phyloP scores from a whole-genome alignment of 2,329 filamentous ascomycete species.

The Clarireedia homoeocarpa region DNA sequence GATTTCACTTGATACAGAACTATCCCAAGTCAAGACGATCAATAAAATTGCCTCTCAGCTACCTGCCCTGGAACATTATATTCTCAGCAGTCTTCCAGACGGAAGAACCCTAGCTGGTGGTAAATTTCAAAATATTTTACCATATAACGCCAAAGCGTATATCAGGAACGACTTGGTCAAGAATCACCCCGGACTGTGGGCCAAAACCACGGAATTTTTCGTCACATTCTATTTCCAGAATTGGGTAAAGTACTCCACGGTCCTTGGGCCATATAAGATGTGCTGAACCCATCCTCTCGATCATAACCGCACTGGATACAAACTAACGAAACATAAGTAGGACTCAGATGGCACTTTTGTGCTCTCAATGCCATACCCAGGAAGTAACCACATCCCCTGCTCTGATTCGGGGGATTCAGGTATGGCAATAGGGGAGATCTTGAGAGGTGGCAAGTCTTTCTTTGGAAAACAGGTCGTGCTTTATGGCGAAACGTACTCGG shows the following conservation, averaged over 20 bases:
- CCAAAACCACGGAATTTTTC: neutral
- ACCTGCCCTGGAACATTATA: neutral
- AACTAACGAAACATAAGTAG: neutral
- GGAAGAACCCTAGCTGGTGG: neutral
- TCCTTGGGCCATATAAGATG: neutral
- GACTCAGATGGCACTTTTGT: neutral
- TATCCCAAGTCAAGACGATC: neutral
- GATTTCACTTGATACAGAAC: neutral
- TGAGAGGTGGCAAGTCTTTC: neutral
- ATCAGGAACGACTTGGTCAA: slow-evolving; percentile 1
- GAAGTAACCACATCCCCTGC: neutral
- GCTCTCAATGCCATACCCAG: neutral
- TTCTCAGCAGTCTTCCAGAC: neutral
- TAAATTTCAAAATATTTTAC: neutral
- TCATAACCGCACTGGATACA: neutral
- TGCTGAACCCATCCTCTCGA: neutral
- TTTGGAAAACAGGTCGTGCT: neutral
- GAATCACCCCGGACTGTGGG: neutral
- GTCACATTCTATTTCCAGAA: slow-evolving; percentile 1
- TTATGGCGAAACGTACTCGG: neutral
- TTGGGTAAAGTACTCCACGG: neutral
- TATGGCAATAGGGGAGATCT: slow-evolving; percentile 1
- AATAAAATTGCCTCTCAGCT: neutral
- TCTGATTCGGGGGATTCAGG: neutral
- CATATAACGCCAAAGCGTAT: neutral